Evolutionary conservation across 257 asterid genomes (phyloP).

Genomic region (Rhazya stricta): DNA sequence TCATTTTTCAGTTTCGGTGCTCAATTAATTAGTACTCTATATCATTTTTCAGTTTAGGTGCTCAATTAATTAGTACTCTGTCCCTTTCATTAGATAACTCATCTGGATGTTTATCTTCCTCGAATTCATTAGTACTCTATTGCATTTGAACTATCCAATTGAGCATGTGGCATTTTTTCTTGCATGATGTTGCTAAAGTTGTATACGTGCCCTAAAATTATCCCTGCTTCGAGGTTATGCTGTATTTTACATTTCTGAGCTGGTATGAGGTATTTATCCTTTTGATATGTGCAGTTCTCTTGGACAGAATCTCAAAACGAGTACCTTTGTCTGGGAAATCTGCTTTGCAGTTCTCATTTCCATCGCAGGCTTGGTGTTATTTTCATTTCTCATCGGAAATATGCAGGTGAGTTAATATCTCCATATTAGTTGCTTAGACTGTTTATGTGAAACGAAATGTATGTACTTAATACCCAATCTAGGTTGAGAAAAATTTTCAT

Average conservation of each 20-base stretch:
- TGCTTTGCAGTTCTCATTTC: constrained; percentile 93
- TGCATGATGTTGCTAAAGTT: not conserved
- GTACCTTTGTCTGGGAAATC: constrained; percentile 90
- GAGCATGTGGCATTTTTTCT: not conserved
- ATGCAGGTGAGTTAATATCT: constrained; percentile 70
- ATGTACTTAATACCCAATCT: not conserved
- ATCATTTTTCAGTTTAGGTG: no score
- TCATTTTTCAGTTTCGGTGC: not conserved
- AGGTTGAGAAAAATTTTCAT: not conserved
- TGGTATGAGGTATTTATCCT: not conserved
- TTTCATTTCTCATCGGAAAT: constrained; percentile 91
- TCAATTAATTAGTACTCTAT: not conserved
- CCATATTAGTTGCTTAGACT: not conserved
- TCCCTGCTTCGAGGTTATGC: not conserved
- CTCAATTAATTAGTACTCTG: not conserved
- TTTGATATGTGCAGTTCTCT: constrained; percentile 63
- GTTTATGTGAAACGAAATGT: not conserved
- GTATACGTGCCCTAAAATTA: not conserved
- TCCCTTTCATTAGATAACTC: not conserved
- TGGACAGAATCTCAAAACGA: constrained; percentile 94
- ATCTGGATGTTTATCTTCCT: not conserved
- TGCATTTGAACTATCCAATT: not conserved
- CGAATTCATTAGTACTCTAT: not conserved
- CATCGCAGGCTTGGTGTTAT: constrained; percentile 90
- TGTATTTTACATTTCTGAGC: not conserved